These are phyloP conservation scores for Hirschioporus abietinus DNA, from an alignment of 768 basidiomycete genomes.

Conservation along the genomic window DNA sequence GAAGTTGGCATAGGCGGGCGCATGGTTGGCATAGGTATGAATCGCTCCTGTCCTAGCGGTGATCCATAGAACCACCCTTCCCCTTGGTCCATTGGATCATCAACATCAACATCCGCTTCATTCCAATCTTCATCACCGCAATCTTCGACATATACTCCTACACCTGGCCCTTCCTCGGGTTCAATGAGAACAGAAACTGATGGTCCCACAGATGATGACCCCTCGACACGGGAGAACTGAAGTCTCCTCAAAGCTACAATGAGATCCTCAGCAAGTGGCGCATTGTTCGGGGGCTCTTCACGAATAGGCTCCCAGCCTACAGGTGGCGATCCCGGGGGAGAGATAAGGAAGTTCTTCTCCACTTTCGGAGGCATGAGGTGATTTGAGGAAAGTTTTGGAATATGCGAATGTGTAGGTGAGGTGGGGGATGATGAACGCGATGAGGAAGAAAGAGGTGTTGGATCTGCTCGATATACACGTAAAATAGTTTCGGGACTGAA, in stretches of 20 bases:
- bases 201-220: slow-evolving; percentile 20
- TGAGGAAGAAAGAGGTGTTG: slow-evolving; percentile 37
- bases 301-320: slow-evolving; percentile 91
- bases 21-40: slow-evolving; percentile 48
- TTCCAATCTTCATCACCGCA: slow-evolving; percentile 38
- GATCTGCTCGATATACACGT: slow-evolving; percentile 70
- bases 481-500: slow-evolving; percentile 45
- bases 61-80: slow-evolving; percentile 59
- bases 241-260: slow-evolving; percentile 72
- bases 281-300: slow-evolving; percentile 85
- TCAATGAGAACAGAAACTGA: slow-evolving; percentile 58
- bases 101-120: slow-evolving; percentile 20
- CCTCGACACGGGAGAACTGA: slow-evolving; percentile 42
- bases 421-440: slow-evolving; percentile 29
- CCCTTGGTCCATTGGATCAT: slow-evolving; percentile 15
- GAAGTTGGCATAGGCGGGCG: slow-evolving; percentile 44
- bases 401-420: slow-evolving; percentile 21
- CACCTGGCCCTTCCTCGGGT: slow-evolving; percentile 63
- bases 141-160: slow-evolving; percentile 76
- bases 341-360: slow-evolving; percentile 96
- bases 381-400: slow-evolving; percentile 28
- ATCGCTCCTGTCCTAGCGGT: slow-evolving; percentile 44
- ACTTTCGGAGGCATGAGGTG: slow-evolving; percentile 72
- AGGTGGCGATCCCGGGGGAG: slow-evolving; percentile 95
- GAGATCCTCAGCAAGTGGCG: slow-evolving; percentile 84